phyloP scores from a whole-genome alignment of 495 filamentous ascomycete genomes.

The Tuber brumale region DNA sequence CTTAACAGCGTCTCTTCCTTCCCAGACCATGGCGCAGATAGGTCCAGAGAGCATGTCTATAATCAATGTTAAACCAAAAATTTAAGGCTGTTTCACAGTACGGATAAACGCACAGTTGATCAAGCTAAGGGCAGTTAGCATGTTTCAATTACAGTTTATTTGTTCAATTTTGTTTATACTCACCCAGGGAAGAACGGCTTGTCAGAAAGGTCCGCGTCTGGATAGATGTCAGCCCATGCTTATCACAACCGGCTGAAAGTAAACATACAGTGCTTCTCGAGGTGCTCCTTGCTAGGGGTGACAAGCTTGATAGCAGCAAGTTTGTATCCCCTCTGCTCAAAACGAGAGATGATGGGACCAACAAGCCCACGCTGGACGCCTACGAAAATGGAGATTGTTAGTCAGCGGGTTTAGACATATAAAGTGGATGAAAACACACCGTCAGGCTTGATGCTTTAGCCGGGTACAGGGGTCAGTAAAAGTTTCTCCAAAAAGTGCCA shows the following conservation, averaged over 20 bases:
- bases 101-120: conserved; percentile 13
- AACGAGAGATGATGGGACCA: conserved; percentile 92
- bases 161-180: neutral
- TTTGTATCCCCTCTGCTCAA: conserved; percentile 96
- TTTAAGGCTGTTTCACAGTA: neutral
- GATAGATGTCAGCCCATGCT: conserved; percentile 40
- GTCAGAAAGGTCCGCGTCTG: conserved; percentile 73
- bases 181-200: conserved; percentile 92
- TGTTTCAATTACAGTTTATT: conserved; percentile 44
- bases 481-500: neutral
- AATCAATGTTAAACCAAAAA: conserved; percentile 35
- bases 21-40: conserved; percentile 98
- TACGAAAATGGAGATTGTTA: conserved; percentile 14
- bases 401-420: neutral
- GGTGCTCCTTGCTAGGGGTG: conserved; percentile 79
- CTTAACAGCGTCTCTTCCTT: conserved; percentile 95
- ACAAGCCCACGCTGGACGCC: conserved; percentile 99
- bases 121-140: conserved; percentile 58
- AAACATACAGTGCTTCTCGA: conserved; percentile 81
- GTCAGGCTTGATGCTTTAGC: conserved; percentile 39
- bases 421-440: conserved; percentile 17
- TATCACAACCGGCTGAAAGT: neutral
- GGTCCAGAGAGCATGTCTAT: conserved; percentile 95
- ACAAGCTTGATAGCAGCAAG: conserved; percentile 93
- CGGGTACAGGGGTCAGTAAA: conserved; percentile 7